These are phyloP conservation scores for Colletotrichum plurivorum DNA, from an alignment of 2,329 filamentous ascomycete genomes.

Conservation along the genomic window DNA sequence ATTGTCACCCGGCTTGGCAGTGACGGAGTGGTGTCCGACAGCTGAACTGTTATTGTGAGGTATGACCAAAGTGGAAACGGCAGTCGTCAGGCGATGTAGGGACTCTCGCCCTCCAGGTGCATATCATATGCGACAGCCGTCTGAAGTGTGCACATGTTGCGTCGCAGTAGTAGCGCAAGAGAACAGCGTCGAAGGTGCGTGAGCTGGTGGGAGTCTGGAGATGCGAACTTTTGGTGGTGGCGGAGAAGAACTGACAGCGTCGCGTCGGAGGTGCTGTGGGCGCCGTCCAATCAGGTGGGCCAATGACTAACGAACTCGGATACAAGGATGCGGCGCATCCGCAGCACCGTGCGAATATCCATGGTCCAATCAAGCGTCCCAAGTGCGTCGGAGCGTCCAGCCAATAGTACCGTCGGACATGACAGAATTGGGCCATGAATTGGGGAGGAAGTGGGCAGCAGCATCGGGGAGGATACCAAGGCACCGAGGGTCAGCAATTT, in stretches of 20 bases:
- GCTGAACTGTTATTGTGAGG: conserved; percentile 12
- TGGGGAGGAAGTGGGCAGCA: conserved; percentile 19
- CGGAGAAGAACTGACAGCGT: conserved; percentile 14
- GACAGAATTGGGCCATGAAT: conserved; percentile 39
- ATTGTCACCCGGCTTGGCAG: too few species aligned
- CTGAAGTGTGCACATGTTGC: conserved; percentile 33
- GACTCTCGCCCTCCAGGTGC: neutral
- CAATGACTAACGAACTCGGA: conserved; percentile 36
- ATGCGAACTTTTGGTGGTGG: conserved; percentile 18
- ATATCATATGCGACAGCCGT: conserved; percentile 20
- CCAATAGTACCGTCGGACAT: conserved; percentile 28
- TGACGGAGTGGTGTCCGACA: neutral
- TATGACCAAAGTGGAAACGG: conserved; percentile 8
- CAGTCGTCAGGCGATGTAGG: conserved; percentile 26
- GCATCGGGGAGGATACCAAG: neutral
- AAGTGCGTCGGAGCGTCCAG: conserved; percentile 30
- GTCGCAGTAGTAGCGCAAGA: conserved; percentile 27
- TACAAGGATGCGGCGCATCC: conserved; percentile 39
- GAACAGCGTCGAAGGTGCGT: conserved; percentile 6
- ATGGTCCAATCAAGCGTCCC: conserved; percentile 21
- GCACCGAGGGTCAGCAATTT: conserved; percentile 24
- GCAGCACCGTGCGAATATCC: conserved; percentile 25
- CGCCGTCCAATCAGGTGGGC: conserved; percentile 18
- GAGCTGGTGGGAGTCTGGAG: neutral
- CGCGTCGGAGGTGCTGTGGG: neutral